Percentiles rank a stretch among this genome's conserved stretches.
Evolutionary conservation across 2,329 filamentous ascomycete genomes (phyloP).

Genomic region (Fusarium sp.): DNA sequence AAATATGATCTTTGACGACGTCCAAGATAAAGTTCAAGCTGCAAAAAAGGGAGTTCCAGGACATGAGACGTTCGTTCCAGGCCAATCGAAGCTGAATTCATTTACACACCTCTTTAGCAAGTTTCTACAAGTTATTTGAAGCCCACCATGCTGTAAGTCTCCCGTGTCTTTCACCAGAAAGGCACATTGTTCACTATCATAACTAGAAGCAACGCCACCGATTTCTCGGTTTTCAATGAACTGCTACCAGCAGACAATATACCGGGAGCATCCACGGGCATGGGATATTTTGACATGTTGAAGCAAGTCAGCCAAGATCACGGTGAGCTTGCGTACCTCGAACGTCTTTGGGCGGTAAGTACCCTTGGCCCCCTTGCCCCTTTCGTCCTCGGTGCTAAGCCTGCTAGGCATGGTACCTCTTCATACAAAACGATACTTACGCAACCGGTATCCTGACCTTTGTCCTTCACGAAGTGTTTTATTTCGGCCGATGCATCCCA

Average conservation of each 20-base stretch:
- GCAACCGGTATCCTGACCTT: slow-evolving; percentile 99
- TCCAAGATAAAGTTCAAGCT: background rate
- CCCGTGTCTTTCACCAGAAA: background rate
- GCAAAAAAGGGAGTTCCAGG: background rate
- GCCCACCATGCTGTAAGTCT: background rate
- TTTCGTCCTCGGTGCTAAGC: background rate
- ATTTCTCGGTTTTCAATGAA: background rate
- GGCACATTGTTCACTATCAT: background rate
- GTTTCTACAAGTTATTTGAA: background rate
- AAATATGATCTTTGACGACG: background rate
- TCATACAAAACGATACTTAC: slow-evolving; percentile 96
- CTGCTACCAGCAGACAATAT: background rate
- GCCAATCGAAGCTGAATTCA: background rate
- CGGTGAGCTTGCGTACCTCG: background rate
- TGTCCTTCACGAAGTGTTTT: slow-evolving; percentile 91
- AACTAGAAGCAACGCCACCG: background rate
- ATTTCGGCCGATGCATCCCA: slow-evolving; percentile 91
- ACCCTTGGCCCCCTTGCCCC: background rate
- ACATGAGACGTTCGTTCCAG: background rate
- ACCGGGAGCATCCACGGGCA: background rate
- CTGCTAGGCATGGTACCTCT: slow-evolving; percentile 86
- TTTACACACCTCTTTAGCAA: background rate
- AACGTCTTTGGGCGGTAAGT: background rate
- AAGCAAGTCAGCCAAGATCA: background rate
- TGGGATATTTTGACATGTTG: background rate